Percentiles rank a stretch among this genome's conserved stretches.
Conservation (phyloP, 192 early-diverging fungal species). For the Obelidium mucronatum region DNA sequence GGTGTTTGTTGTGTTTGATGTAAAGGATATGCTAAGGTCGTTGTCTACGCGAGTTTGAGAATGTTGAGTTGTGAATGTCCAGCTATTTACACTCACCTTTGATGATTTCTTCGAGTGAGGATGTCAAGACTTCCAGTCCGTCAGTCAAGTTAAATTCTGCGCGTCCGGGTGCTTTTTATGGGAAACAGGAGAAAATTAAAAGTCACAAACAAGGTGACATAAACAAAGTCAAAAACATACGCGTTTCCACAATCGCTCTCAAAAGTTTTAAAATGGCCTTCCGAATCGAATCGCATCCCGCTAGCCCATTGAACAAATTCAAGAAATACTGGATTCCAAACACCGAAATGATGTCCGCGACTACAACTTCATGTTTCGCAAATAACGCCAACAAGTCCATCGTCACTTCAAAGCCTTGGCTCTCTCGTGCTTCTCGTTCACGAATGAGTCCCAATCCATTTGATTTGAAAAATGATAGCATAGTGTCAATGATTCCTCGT, state of each 20-base stretch:
- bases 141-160: conserved; percentile 47
- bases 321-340: conserved; percentile 35
- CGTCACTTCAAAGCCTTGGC: conserved; percentile 30
- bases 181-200: background rate
- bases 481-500: conserved; percentile 37
- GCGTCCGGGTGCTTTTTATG: conserved; percentile 41
- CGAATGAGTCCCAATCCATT: conserved; percentile 5
- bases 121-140: conserved; percentile 48
- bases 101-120: conserved; percentile 42
- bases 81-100: conserved; percentile 29
- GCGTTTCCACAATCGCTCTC: conserved; percentile 49
- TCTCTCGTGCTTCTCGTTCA: background rate
- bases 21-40: conserved; percentile 32
- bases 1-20: conserved; percentile 41
- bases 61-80: background rate
- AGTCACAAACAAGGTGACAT: background rate
- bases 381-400: conserved; percentile 45
- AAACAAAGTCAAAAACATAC: conserved; percentile 11
- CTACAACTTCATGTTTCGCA: conserved; percentile 32
- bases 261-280: conserved; percentile 45
- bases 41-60: conserved; percentile 30
- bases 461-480: conserved; percentile 31
- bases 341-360: conserved; percentile 35
- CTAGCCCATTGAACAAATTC: conserved; percentile 31
- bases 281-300: conserved; percentile 41